A percentile compares a stretch with the other conserved stretches of the same genome.
Conservation (phyloP, 768 basidiomycete genomes). For the Hypsizygus marmoreus region DNA sequence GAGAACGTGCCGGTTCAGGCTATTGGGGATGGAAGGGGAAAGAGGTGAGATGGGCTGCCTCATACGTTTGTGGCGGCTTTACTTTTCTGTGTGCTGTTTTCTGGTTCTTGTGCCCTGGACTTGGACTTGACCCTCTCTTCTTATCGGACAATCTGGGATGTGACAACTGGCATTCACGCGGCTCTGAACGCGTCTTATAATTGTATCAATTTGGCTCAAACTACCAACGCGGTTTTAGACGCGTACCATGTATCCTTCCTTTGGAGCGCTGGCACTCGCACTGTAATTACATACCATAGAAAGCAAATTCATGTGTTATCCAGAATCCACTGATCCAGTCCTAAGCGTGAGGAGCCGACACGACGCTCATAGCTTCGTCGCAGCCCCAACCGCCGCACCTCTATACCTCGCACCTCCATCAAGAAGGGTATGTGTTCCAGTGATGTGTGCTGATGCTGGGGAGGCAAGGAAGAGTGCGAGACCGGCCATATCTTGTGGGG, state of each 20-base stretch:
- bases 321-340: neutral
- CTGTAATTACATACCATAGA: neutral
- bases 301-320: neutral
- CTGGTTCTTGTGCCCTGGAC: neutral
- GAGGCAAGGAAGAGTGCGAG: constrained; percentile 69
- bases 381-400: constrained; percentile 25
- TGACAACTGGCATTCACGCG: too few species aligned
- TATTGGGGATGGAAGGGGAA: constrained; percentile 13
- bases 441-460: constrained; percentile 72
- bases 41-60: constrained; percentile 6
- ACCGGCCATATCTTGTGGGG: constrained; percentile 70
- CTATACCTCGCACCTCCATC: constrained; percentile 63
- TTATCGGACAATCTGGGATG: neutral
- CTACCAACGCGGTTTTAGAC: too few species aligned
- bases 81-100: neutral
- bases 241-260: neutral
- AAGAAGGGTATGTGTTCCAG: constrained; percentile 69
- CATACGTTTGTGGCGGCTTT: neutral
- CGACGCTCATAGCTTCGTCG: constrained; percentile 35
- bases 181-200: too few species aligned
- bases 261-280: neutral
- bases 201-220: too few species aligned
- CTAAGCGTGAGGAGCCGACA: neutral
- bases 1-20: constrained; percentile 18
- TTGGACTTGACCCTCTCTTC: too few species aligned